These are phyloP conservation scores for Symbiotaphrina buchneri DNA, from an alignment of 495 filamentous ascomycete genomes.

Conservation along the genomic window DNA sequence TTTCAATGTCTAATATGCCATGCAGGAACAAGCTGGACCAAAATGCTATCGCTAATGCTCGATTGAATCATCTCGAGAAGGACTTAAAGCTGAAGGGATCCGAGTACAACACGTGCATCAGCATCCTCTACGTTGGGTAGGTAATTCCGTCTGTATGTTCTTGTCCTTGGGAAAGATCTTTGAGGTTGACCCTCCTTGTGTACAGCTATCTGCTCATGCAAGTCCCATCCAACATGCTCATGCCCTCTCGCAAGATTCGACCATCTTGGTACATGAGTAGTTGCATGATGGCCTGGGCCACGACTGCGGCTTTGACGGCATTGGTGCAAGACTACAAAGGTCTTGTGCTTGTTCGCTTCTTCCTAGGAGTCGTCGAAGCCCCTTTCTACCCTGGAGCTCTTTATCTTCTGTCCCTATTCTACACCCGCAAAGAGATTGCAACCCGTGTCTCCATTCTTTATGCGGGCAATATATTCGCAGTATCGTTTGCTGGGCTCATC, in stretches of 20 bases:
- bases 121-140: too few species aligned
- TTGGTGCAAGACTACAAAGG: slow-evolving; percentile 18
- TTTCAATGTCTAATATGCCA: too few species aligned
- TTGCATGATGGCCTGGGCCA: slow-evolving; percentile 25
- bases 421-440: slow-evolving; percentile 25
- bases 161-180: too few species aligned
- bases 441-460: slow-evolving; percentile 21
- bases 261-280: slow-evolving; percentile 11
- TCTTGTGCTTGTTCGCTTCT: slow-evolving; percentile 15
- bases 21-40: too few species aligned
- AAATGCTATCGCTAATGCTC: too few species aligned
- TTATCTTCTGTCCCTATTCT: slow-evolving; percentile 23
- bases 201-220: too few species aligned
- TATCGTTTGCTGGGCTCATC: slow-evolving; percentile 25
- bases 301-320: slow-evolving; percentile 21
- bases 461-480: slow-evolving; percentile 17
- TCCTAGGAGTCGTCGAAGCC: slow-evolving; percentile 24
- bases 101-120: too few species aligned
- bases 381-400: slow-evolving; percentile 25
- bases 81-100: too few species aligned
- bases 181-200: too few species aligned
- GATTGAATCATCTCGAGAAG: too few species aligned
- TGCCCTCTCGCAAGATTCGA: slow-evolving; percentile 17
- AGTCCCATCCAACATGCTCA: too few species aligned
- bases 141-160: too few species aligned